Evolutionary conservation across 1,139 yeast species (phyloP), one percentile per base, ranked within the genome.

Genomic region (Pichia sp.): DNA sequence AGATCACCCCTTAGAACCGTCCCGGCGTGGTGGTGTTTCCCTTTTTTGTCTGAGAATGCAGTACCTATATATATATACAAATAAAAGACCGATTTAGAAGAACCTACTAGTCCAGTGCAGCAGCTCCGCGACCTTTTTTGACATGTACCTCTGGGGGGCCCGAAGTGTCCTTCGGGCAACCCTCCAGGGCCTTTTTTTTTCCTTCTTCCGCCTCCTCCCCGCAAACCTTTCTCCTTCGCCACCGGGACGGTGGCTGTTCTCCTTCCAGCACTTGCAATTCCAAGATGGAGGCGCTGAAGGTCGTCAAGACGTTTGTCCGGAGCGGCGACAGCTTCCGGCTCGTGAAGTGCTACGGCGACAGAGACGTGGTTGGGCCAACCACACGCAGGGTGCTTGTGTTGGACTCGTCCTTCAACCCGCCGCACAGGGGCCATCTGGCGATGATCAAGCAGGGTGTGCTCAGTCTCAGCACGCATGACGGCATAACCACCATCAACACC

Each of bases 381-480:
- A 62, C 67, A 4, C 42, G 45, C 2, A 57, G 77, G 40, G 60
- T 84, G 13, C 72, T 78, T 38, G 77, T 90, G 1, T 75, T 90
- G 8, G 97, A 90, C 67, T 86, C 96, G 0, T 88, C 96, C 0
- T 90, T 89, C 75, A 90, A 90, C 63, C 97, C 97, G 5, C 97
- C 97, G 0, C 95, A 88, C 67, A 68, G 72, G 58, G 97, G 92
- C 11, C 97, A 90, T 67, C 73, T 73, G 36, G 77, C 84, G 1
- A 72, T 90, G 54, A 76, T 85, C 1, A 67, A 70, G 43, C 76
- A 78, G 58, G 77, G 88, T 0, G 59, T 81, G 4, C 6, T 54
- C 2, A 51, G 55, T 5, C 62, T 67, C 5, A 67, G 69, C 36
- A 45, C 34, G 5, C 15, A 41, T 11, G 29, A 31, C n/a, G 48